Conservation (phyloP, 352 stramenopile genomes). For the Phytophthora fragariae region DNA sequence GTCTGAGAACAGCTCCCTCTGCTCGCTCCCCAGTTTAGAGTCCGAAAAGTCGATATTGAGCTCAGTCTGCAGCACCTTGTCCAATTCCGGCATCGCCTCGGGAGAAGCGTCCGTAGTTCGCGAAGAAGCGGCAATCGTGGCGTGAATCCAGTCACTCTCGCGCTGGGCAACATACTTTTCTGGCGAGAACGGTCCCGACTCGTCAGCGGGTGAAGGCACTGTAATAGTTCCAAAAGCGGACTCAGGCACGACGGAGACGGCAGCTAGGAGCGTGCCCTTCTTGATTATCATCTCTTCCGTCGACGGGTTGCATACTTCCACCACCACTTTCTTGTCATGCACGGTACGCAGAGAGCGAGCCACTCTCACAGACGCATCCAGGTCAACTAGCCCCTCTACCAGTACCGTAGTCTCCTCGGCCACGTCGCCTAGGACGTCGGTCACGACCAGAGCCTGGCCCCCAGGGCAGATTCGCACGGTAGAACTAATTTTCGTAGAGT, state of each 20-base stretch:
- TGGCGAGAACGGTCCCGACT: too few relatives aligned
- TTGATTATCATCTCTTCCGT: conserved; percentile 1
- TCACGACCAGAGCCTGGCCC: too few relatives aligned
- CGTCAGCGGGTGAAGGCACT: not conserved
- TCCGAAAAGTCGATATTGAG: too few relatives aligned
- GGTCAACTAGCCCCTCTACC: not conserved
- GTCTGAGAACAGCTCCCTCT: too few relatives aligned
- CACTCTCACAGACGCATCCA: not conserved
- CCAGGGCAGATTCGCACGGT: too few relatives aligned
- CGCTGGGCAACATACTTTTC: too few relatives aligned
- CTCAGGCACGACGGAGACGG: not conserved
- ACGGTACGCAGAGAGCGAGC: conserved; percentile 10
- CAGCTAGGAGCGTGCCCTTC: not conserved
- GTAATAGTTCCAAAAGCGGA: not conserved
- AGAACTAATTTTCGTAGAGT: too few relatives aligned
- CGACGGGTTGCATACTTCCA: conserved; percentile 15
- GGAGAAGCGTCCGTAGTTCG: too few relatives aligned
- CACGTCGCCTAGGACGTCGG: not conserved
- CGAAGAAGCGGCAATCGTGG: too few relatives aligned
- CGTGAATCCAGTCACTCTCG: too few relatives aligned
- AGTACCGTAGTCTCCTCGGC: not conserved
- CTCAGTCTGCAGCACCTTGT: too few relatives aligned
- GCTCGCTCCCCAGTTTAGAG: conserved; percentile 1
- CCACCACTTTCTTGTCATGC: not conserved
- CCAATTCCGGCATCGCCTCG: too few relatives aligned